Evolutionary conservation across 306 rosid genomes (phyloP).

Genomic region (Arachis stenosperma): DNA sequence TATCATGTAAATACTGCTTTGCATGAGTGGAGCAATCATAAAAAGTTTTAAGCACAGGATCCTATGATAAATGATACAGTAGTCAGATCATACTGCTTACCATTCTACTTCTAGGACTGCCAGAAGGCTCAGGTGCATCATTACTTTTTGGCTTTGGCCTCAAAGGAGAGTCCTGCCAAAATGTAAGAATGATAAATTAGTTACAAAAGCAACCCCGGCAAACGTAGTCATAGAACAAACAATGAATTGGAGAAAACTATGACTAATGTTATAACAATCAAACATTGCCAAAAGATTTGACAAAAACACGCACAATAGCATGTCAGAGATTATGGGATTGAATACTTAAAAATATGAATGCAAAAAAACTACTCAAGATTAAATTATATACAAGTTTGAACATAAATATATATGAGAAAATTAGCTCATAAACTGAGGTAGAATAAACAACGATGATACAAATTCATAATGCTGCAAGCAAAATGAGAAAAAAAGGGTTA

Average conservation of each 20-base stretch:
- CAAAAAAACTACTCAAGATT: slow-evolving; percentile 4
- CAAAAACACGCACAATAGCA: slow-evolving; percentile 1
- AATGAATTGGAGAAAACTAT: slow-evolving; percentile 1
- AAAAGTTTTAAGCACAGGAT: not conserved
- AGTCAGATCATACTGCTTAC: slow-evolving; percentile 35
- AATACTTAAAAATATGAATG: slow-evolving; percentile 8
- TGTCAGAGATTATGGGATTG: not conserved
- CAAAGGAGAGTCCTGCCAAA: slow-evolving; percentile 52
- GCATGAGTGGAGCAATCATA: not conserved
- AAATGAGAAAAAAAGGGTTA: not conserved
- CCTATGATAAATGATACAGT: slow-evolving; percentile 4
- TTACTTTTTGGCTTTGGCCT: slow-evolving; percentile 44
- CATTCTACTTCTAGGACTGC: slow-evolving; percentile 50
- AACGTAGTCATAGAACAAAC: slow-evolving; percentile 4
- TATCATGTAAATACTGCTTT: slow-evolving; percentile 19
- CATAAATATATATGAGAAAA: slow-evolving; percentile 24
- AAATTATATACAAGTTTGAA: not conserved
- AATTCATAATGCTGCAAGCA: slow-evolving; percentile 11
- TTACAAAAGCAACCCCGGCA: slow-evolving; percentile 2
- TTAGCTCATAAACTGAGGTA: slow-evolving; percentile 30
- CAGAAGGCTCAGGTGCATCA: slow-evolving; percentile 45
- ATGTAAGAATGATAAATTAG: slow-evolving; percentile 24
- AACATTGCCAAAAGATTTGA: not conserved
- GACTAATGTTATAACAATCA: not conserved
- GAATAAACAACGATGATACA: not conserved